phyloP scores from a whole-genome alignment of 2,329 filamentous ascomycete genomes.

The Colletotrichum eleusines region DNA sequence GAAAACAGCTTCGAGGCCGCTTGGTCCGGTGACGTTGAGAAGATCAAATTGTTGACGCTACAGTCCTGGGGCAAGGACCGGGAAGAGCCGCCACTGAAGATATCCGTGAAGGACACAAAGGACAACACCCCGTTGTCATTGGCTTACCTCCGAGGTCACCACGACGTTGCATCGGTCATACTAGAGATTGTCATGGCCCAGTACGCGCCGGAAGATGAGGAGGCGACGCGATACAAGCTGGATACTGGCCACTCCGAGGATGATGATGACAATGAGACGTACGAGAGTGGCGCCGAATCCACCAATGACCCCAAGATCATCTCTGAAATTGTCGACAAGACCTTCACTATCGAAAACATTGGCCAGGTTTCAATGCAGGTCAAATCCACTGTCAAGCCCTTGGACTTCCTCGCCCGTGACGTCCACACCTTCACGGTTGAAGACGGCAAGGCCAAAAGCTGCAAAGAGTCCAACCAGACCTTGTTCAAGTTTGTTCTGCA shows the following conservation, averaged over 20 bases:
- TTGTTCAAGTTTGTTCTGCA: slow-evolving; percentile 62
- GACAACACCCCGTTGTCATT: slow-evolving; percentile 74
- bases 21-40: slow-evolving; percentile 76
- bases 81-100: slow-evolving; percentile 70
- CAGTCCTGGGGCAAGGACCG: slow-evolving; percentile 67
- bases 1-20: slow-evolving; percentile 74
- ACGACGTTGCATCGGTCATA: slow-evolving; percentile 72
- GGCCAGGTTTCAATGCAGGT: slow-evolving; percentile 77
- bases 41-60: slow-evolving; percentile 74
- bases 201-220: slow-evolving; percentile 68
- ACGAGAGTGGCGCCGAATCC: slow-evolving; percentile 50
- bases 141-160: slow-evolving; percentile 74
- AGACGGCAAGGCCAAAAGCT: slow-evolving; percentile 47
- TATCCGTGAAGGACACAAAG: slow-evolving; percentile 67
- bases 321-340: slow-evolving; percentile 70
- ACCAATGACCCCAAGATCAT: slow-evolving; percentile 59
- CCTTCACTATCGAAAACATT: slow-evolving; percentile 82
- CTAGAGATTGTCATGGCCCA: slow-evolving; percentile 79
- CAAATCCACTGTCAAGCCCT: slow-evolving; percentile 71
- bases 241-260: slow-evolving; percentile 51
- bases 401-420: slow-evolving; percentile 60
- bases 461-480: slow-evolving; percentile 37
- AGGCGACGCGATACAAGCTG: slow-evolving; percentile 64
- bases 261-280: slow-evolving; percentile 51
- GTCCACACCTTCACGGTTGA: slow-evolving; percentile 52